A percentile compares a stretch with the other conserved stretches of the same genome.
Evolutionary conservation across 768 basidiomycete genomes (phyloP).

Genomic region (Auricularia sp.): DNA sequence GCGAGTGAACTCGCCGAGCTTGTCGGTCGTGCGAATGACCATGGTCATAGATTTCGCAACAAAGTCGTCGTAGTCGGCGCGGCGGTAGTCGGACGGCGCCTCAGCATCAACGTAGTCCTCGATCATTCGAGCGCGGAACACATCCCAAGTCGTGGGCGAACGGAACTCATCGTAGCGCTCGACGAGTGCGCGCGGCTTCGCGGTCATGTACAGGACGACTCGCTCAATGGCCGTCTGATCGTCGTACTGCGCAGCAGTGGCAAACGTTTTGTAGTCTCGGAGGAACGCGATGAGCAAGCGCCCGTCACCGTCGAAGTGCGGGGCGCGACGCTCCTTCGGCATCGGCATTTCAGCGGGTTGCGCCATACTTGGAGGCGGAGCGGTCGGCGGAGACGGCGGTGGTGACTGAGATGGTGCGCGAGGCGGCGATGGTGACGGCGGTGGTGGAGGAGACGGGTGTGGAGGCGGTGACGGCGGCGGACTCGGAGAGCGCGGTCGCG

Average conservation of each 20-base stretch:
- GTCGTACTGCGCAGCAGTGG: background rate
- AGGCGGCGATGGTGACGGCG: too few species aligned
- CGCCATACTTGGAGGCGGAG: too few species aligned
- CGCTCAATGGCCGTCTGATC: background rate
- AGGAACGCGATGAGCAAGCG: background rate
- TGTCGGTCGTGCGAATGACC: background rate
- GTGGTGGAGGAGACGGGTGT: too few species aligned
- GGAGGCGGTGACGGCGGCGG: too few species aligned
- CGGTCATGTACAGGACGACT: background rate
- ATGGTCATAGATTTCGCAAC: background rate
- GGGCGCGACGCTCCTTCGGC: background rate
- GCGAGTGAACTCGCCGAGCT: background rate
- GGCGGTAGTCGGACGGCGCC: background rate
- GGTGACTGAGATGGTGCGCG: too few species aligned
- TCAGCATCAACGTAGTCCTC: background rate
- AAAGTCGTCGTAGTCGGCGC: background rate
- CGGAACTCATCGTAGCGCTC: background rate
- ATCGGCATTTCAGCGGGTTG: background rate
- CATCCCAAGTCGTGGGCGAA: background rate
- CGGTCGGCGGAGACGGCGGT: too few species aligned
- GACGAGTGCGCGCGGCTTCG: background rate
- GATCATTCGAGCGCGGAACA: background rate
- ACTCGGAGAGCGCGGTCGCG: too few species aligned
- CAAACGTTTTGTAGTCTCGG: background rate
- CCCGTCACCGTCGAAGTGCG: background rate